Evolutionary conservation across 2,329 filamentous ascomycete species (phyloP).

Genomic region (Cercospora zeae-maydis): DNA sequence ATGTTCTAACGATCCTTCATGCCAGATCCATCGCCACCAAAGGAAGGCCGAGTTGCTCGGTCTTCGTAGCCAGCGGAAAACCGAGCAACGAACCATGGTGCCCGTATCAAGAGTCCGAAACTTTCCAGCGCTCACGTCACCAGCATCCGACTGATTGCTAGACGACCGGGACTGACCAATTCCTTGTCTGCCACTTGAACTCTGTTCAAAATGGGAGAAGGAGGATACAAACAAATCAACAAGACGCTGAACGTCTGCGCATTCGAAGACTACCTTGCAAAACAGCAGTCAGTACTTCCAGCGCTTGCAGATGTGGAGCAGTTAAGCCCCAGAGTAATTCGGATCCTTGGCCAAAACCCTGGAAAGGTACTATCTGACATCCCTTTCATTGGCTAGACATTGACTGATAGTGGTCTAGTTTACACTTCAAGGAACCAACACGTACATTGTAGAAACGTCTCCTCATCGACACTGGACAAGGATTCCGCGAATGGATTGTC

Average conservation of each 20-base stretch:
- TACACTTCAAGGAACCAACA: constrained; percentile 43
- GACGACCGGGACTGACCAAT: not conserved
- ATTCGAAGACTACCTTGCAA: constrained; percentile 26
- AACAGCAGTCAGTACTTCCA: constrained; percentile 21
- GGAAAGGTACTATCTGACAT: constrained; percentile 17
- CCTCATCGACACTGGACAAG: constrained; percentile 39
- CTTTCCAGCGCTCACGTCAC: not conserved
- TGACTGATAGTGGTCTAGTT: constrained; percentile 25
- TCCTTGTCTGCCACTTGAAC: not conserved
- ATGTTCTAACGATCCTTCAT: not conserved
- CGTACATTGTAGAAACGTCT: constrained; percentile 38
- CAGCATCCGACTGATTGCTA: not conserved
- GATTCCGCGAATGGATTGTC: constrained; percentile 36
- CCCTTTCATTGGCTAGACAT: not conserved
- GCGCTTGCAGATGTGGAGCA: constrained; percentile 22
- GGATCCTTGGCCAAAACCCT: constrained; percentile 29
- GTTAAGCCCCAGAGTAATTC: constrained; percentile 23
- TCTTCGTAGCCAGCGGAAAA: not conserved
- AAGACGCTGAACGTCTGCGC: constrained; percentile 25
- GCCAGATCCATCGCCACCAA: not conserved
- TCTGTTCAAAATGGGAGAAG: constrained; percentile 16
- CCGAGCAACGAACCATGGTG: not conserved
- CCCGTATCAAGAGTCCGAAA: not conserved
- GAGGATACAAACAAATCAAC: constrained; percentile 30
- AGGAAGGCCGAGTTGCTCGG: not conserved